Conservation (phyloP, 1,139 yeast species). For the Pichia sp. region DNA sequence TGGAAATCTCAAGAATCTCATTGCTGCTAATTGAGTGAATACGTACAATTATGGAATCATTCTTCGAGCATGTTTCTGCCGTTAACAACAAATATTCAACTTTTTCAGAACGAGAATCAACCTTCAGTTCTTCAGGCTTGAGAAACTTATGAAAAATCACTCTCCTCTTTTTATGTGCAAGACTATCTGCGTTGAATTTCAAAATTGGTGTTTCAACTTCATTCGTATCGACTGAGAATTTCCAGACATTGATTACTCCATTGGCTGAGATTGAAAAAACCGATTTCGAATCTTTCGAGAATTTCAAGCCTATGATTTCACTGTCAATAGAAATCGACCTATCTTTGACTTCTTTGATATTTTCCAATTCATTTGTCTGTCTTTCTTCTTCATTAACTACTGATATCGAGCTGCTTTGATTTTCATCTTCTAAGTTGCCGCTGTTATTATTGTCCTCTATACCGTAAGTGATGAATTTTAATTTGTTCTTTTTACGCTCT, state of each 20-base stretch:
- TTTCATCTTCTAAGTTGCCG: slow-evolving; percentile 30
- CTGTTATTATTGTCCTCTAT: slow-evolving; percentile 17
- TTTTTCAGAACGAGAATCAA: slow-evolving; percentile 19
- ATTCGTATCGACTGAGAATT: slow-evolving; percentile 33
- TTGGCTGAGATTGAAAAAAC: slow-evolving; percentile 40
- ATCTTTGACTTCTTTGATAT: slow-evolving; percentile 26
- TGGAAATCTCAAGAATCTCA: slow-evolving; percentile 27
- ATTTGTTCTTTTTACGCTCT: slow-evolving; percentile 43
- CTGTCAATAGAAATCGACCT: slow-evolving; percentile 29
- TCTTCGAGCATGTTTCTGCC: slow-evolving; percentile 19
- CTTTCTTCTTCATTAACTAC: slow-evolving; percentile 28
- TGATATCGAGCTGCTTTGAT: slow-evolving; percentile 24
- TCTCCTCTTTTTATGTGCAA: slow-evolving; percentile 15
- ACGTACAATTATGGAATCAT: slow-evolving; percentile 20
- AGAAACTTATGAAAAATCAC: slow-evolving; percentile 25
- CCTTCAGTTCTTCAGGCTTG: slow-evolving; percentile 25
- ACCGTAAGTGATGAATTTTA: slow-evolving; percentile 37
- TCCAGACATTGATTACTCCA: slow-evolving; percentile 36
- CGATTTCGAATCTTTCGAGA: slow-evolving; percentile 33
- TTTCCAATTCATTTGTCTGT: slow-evolving; percentile 23
- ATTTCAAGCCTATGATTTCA: slow-evolving; percentile 37
- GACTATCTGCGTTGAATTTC: slow-evolving; percentile 12
- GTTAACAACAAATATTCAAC: slow-evolving; percentile 26
- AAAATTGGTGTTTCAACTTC: slow-evolving; percentile 16
- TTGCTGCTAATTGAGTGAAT: slow-evolving; percentile 25